Percentiles rank a stretch among this genome's conserved stretches.
Evolutionary conservation across 2,329 filamentous ascomycete genomes (phyloP).

Genomic region (Ascochyta viciae-villosae): DNA sequence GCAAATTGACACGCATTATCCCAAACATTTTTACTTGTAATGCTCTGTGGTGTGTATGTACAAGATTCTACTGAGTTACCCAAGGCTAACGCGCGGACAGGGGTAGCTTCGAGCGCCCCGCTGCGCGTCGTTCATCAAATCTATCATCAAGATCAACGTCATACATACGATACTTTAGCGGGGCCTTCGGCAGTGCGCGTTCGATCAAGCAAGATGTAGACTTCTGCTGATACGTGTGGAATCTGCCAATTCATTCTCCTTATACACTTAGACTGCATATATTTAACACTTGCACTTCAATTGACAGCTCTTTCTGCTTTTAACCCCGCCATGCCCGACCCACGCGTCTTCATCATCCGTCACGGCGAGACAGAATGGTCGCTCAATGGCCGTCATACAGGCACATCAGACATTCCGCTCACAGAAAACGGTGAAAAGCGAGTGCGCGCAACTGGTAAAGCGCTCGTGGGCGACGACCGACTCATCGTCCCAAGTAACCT

Average conservation of each 20-base stretch:
- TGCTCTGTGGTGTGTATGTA: no score
- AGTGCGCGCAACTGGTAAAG: constrained; percentile 72
- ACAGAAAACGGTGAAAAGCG: constrained; percentile 73
- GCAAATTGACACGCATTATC: constrained; percentile 18
- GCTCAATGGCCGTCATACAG: constrained; percentile 78
- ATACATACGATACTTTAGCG: constrained; percentile 9
- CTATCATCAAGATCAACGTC: constrained; percentile 9
- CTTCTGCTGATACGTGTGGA: neutral
- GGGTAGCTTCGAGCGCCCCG: constrained; percentile 14
- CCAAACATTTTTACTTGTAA: neutral
- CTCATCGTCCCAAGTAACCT: constrained; percentile 84
- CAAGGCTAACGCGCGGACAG: constrained; percentile 7
- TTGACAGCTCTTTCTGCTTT: neutral
- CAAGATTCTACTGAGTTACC: no score
- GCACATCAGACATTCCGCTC: constrained; percentile 83
- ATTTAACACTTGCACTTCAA: neutral
- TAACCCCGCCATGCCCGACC: constrained; percentile 49
- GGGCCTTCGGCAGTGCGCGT: constrained; percentile 1
- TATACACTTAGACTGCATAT: neutral
- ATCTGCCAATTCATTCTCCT: neutral
- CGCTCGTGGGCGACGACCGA: constrained; percentile 82
- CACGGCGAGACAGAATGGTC: constrained; percentile 98
- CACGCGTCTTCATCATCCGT: constrained; percentile 65
- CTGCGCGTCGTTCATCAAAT: constrained; percentile 5
- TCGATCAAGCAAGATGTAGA: constrained; percentile 9